Percentiles rank a stretch among this genome's conserved stretches.
Evolutionary conservation across 164 flowering plant species (phyloP).

Genomic region (Piper longum): DNA sequence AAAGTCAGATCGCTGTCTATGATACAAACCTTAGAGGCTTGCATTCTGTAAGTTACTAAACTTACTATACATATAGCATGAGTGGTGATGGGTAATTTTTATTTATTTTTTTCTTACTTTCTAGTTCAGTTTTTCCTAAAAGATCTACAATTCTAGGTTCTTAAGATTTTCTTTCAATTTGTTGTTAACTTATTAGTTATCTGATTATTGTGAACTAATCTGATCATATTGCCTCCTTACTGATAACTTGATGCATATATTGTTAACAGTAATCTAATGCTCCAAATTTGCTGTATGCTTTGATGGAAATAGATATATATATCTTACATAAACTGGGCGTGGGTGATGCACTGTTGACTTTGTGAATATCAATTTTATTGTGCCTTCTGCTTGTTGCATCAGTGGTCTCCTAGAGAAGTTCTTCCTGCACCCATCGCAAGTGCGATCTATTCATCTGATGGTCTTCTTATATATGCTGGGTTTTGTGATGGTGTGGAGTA

Average conservation of each 20-base stretch:
- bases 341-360: neutral
- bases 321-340: too few relatives aligned
- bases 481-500: constrained; percentile 64
- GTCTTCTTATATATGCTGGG: constrained; percentile 40
- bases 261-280: too few relatives aligned
- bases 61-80: neutral
- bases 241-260: too few relatives aligned
- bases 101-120: neutral
- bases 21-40: constrained; percentile 53
- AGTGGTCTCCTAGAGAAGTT: constrained; percentile 52
- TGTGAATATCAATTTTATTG: neutral
- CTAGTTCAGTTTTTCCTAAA: neutral
- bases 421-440: constrained; percentile 52
- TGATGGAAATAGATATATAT: neutral
- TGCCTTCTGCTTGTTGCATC: neutral
- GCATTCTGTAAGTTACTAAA: constrained; percentile 25
- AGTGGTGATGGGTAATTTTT: neutral
- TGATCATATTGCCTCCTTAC: too few relatives aligned
- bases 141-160: neutral
- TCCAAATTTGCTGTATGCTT: too few relatives aligned
- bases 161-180: neutral
- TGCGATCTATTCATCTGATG: constrained; percentile 61
- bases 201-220: too few relatives aligned
- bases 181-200: too few relatives aligned
- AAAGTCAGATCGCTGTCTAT: constrained; percentile 49